Evolutionary conservation across 2,329 filamentous ascomycete species (phyloP), one percentile per base, ranked within the genome.

Genomic region (Cladophialophora yegresii): DNA sequence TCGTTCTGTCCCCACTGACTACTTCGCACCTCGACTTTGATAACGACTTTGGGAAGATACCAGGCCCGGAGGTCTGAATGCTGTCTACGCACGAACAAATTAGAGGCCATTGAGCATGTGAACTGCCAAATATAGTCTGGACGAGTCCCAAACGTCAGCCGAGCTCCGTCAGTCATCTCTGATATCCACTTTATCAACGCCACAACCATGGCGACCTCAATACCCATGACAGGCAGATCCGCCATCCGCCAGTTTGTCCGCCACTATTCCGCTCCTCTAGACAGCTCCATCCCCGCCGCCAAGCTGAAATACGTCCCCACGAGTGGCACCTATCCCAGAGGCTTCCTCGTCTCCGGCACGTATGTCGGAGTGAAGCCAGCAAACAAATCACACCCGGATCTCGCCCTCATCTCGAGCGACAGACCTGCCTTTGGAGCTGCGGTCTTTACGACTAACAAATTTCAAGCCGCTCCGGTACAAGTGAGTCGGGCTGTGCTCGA

Each of bases 401-500:
- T 99, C 56, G 92, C 93, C 40, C 84, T 99, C 70, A 85, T 99
- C 69, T 88, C 89, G 20, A 98, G 95, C 6, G 91, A 96, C 72
- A 84, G 83, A 58, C 92, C 93, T 61, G 97, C 92, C 77, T 85
- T 91, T 6, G 93, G 89, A 9, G 92, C 93, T 0, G 95, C 92
- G 6, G 93, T 98, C 53, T 97, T 98, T 80, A 99, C 95, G 61
- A 96, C 92, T 78, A 99, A 99, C 81, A 93, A 93, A 77, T 99
- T 99, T 80, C 93, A 97, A 78, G 95, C 95, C 20, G 95, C 95
- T 10, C 95, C 95, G 4, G 93, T 99, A 51, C 92, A 91, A 32
- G 90, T 96, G 66, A 93, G 90, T 77, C 84, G 87, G 68, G 83
- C 89, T 63, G 85, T 93, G 65, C 80, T 96, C 40, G 82, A 87